Base-by-base conservation (phyloP, 1,139 yeast species). In the Hanseniaspora gamundiae region DNA sequence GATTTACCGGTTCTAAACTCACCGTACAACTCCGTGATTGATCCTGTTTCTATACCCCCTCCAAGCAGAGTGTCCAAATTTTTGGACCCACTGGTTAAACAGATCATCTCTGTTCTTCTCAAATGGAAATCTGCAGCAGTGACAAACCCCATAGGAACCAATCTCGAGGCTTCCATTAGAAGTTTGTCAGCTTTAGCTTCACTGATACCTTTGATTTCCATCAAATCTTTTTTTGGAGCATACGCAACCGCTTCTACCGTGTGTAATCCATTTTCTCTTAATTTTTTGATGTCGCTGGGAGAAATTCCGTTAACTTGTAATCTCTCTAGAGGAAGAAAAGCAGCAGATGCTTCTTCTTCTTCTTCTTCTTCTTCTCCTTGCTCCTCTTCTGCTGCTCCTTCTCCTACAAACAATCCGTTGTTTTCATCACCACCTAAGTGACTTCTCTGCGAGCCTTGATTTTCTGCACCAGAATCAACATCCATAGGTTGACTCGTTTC, bases 1-100 rank as follows among this genome's bases (percentile, higher is more conserved):
- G 96, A 86, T 62, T 91, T 91, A 42, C 99, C 99, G 1, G 98
- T 91, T 65, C 98, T 78, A 62, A 88, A 93, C 64, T 91, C 98
- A 38, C 99, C 99, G 68, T 86, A 91, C 9, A 88, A 76, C 64
- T 91, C 99, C 0, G 99, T 91, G 52, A 93, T 83, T 1, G 95
- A 82, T 2, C 99, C 99, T 0, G 99, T 91, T 63, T 91, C 99
- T 43, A 91, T 74, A 27, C 99, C 99, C 42, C 99, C 99, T 10
- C 96, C 97, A 29, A 93, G 68, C 45, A 93, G 69, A 1, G 96
- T 87, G 60, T 91, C 98, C 46, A 91, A 70, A 57, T 87, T 94
- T 58, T 87, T 86, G 5, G 97, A 87, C 1, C 99, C 98, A 0
- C 98, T 88, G 3, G 97, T 86, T 47, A 91, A 69, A 56, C 96